Evolutionary conservation across 139 green algal genomes (phyloP).

Genomic region (Picochlorum costavermella): DNA sequence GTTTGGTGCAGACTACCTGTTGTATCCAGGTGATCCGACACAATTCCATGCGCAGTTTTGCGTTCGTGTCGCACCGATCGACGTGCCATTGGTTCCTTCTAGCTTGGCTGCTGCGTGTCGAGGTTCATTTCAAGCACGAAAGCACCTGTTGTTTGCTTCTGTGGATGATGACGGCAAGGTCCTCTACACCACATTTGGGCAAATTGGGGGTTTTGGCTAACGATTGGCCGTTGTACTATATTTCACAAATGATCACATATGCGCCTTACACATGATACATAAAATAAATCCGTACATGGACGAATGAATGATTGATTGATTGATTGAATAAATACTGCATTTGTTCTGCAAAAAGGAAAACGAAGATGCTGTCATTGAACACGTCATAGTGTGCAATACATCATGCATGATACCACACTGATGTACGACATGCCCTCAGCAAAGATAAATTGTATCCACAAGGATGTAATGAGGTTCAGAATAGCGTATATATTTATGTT

Average conservation of each 20-base stretch:
- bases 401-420: too few relatives aligned
- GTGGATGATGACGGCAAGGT: slow-evolving; percentile 6
- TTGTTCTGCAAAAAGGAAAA: too few relatives aligned
- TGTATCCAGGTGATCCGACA: slow-evolving; percentile 65
- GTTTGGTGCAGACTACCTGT: slow-evolving; percentile 67
- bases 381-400: neutral
- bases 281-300: too few relatives aligned
- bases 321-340: too few relatives aligned
- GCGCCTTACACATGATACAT: neutral
- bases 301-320: too few relatives aligned
- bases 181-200: neutral
- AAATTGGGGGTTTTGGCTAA: neutral
- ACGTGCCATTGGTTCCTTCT: slow-evolving; percentile 24
- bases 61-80: slow-evolving; percentile 34
- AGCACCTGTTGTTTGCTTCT: slow-evolving; percentile 60
- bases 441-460: slow-evolving; percentile 5
- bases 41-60: slow-evolving; percentile 70
- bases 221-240: neutral
- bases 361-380: neutral
- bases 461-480: slow-evolving; percentile 5
- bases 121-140: slow-evolving; percentile 52
- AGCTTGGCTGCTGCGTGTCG: slow-evolving; percentile 37
- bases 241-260: neutral
- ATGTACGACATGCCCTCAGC: slow-evolving; percentile 4
- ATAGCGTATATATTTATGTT: slow-evolving; percentile 16